Evolutionary conservation across 179 eudicot genomes (phyloP), one percentile per base, ranked within the genome.

Genomic region (Corrigiola litoralis): DNA sequence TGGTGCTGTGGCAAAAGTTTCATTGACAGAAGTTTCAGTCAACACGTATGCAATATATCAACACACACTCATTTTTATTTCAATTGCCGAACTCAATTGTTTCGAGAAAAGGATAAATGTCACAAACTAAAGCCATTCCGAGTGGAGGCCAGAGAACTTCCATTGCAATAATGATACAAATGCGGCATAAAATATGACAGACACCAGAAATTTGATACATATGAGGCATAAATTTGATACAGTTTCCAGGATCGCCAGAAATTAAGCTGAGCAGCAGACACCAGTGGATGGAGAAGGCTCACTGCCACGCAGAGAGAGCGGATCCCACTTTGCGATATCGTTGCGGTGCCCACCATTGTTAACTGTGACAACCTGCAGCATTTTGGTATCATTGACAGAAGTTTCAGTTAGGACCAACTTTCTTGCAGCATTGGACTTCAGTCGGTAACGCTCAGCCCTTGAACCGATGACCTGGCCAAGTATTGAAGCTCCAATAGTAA

Each of bases 401-500:
- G 65, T 56, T 44, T 48, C 75, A 4, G 61, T 25, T 1, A 65
- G 41, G 53, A 72, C 76, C 69, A 66, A 13, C 44, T 70, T 67
- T 29, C 27, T 66, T 2, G 77, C 77, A 56, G 82, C 81, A 48
- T 67, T 65, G 5, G 83, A 72, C 73, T 85, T 84, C 37, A 92
- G 72, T 13, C 97, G 88, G 70, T 82, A 74, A 7, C 95, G 78
- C 72, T 92, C 98, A 8, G 96, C 98, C 73, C 98, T 79, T 3
- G 98, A 90, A 25, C 98, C 98, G 53, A 92, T 90, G 24, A 92
- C 92, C 77, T 92, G 98, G 42, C 98, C 98, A 58, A 92, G 63
- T 44, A 90, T 70, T 0, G 96, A 92, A 41, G 98, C 96, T 29
- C 83, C 98, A 1, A 92, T 92, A 18, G 96, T 90, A 52, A 92